phyloP scores from a whole-genome alignment of 176 grass and related monocot genomes.

The Aegilops speltoides region DNA sequence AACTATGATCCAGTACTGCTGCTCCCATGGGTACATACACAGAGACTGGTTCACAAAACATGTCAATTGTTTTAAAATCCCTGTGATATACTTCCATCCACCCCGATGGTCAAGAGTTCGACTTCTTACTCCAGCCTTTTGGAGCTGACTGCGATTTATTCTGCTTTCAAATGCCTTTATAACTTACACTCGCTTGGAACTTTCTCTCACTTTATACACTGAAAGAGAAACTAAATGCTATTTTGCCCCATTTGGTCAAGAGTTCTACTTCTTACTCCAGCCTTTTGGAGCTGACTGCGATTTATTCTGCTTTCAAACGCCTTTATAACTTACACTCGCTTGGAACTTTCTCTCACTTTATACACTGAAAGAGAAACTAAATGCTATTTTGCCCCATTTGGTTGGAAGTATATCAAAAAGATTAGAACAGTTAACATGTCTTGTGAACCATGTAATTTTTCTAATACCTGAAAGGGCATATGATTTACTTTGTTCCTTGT shows the following conservation, averaged over 20 bases:
- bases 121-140: background rate
- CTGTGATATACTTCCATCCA: background rate
- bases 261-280: background rate
- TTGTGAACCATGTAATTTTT: background rate
- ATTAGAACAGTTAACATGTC: background rate
- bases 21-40: background rate
- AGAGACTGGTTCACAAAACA: background rate
- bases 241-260: background rate
- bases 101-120: background rate
- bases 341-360: background rate
- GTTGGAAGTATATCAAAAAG: background rate
- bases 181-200: background rate
- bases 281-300: background rate
- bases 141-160: background rate
- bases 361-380: background rate
- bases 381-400: background rate
- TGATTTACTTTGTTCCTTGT: constrained; percentile 6
- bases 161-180: constrained; percentile 3
- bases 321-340: background rate
- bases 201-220: background rate
- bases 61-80: background rate
- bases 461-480: constrained; percentile 6
- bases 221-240: background rate
- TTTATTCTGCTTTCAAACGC: background rate
- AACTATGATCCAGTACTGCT: background rate